Conservation (phyloP, 352 stramenopile species). For the Globisporangium viniferum region DNA sequence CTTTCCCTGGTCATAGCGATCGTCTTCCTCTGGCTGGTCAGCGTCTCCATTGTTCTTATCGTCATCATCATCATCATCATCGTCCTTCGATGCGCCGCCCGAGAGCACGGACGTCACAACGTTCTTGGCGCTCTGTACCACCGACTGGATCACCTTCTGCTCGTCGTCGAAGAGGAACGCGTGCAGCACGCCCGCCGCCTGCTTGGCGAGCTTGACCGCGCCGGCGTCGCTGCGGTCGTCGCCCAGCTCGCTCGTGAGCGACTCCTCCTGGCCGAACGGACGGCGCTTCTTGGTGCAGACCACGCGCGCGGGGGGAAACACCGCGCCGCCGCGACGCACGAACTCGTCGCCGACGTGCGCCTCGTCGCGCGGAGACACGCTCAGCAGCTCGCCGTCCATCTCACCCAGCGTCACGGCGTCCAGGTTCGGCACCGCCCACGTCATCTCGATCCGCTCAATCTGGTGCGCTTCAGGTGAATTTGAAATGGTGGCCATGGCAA, state of each 20-base stretch:
- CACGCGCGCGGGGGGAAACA: slow-evolving; percentile 57
- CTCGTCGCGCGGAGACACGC: slow-evolving; percentile 54
- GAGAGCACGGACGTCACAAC: slow-evolving; percentile 25
- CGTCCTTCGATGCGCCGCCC: slow-evolving; percentile 16
- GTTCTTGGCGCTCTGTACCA: slow-evolving; percentile 22
- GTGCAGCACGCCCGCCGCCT: slow-evolving; percentile 17
- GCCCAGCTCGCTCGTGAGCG: slow-evolving; percentile 44
- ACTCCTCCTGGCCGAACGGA: slow-evolving; percentile 57
- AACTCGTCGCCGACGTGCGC: slow-evolving; percentile 63
- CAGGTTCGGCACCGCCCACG: slow-evolving; percentile 55
- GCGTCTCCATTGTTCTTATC: slow-evolving; percentile 23
- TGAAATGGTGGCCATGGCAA: neutral
- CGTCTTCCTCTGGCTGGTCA: slow-evolving; percentile 20
- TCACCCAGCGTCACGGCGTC: slow-evolving; percentile 78
- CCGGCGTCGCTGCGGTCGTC: slow-evolving; percentile 35
- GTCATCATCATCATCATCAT: slow-evolving; percentile 26
- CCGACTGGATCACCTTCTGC: slow-evolving; percentile 38
- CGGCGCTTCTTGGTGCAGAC: slow-evolving; percentile 42
- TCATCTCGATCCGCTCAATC: slow-evolving; percentile 26
- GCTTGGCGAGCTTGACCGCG: slow-evolving; percentile 42
- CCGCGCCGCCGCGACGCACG: slow-evolving; percentile 49
- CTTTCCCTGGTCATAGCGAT: neutral
- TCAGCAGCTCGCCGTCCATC: slow-evolving; percentile 70
- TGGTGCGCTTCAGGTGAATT: neutral
- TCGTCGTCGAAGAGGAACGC: slow-evolving; percentile 67